phyloP scores from a whole-genome alignment of 2,329 filamentous ascomycete genomes.

The Dactylellina leptospora region DNA sequence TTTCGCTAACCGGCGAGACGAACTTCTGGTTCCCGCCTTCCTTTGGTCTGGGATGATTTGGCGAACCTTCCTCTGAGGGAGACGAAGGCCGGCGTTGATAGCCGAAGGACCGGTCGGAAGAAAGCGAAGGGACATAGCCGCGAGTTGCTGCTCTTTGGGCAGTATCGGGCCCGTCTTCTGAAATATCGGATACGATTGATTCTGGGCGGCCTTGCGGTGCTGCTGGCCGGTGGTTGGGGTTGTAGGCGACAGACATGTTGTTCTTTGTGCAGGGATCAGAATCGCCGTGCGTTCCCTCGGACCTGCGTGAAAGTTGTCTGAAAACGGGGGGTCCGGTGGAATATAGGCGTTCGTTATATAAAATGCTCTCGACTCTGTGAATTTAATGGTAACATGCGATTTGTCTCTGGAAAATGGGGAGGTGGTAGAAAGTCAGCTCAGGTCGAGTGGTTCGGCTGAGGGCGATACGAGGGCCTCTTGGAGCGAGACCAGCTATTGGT shows the following conservation, averaged over 20 bases:
- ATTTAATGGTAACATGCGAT: not conserved
- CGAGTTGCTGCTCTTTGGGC: conserved; percentile 24
- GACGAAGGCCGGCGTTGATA: conserved; percentile 44
- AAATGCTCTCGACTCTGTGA: not conserved
- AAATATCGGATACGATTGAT: conserved; percentile 47
- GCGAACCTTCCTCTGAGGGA: conserved; percentile 12
- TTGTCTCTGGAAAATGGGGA: too few species aligned
- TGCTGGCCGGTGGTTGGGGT: conserved; percentile 22
- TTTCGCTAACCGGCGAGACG: conserved; percentile 47
- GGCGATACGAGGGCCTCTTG: conserved; percentile 20
- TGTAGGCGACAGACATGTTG: conserved; percentile 43
- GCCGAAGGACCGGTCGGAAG: conserved; percentile 29
- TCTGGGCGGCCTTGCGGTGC: conserved; percentile 39
- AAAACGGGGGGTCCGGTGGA: not conserved
- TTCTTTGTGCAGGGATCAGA: not conserved
- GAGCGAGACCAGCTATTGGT: conserved; percentile 36
- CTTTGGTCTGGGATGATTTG: not conserved
- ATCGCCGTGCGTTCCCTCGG: not conserved
- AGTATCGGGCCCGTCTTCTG: conserved; percentile 32
- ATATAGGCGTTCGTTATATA: not conserved
- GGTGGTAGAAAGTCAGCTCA: conserved; percentile 7
- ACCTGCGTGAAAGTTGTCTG: not conserved
- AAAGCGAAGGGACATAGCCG: conserved; percentile 47
- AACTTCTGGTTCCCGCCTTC: conserved; percentile 17
- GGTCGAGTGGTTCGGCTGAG: conserved; percentile 9